Percentiles rank a stretch among this genome's conserved stretches.
Conservation (phyloP, 2,329 filamentous ascomycete genomes). For the Teratosphaeria zuluensis region DNA sequence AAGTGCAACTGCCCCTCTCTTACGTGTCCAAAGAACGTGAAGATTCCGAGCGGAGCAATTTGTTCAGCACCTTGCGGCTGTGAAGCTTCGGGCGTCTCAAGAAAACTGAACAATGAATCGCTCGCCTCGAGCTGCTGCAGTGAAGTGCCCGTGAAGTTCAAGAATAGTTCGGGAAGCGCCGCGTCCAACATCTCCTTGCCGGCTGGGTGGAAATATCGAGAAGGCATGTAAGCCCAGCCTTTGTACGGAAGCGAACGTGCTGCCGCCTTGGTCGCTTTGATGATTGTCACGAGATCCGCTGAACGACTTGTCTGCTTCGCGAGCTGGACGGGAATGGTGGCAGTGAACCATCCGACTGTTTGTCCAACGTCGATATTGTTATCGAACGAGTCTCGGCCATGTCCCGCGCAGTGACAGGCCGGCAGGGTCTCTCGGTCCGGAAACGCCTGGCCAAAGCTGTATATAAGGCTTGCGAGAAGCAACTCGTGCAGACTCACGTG, state of each 20-base stretch:
- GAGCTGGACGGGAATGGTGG: background rate
- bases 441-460: background rate
- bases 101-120: background rate
- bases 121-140: background rate
- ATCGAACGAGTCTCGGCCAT: background rate
- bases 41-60: background rate
- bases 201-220: background rate
- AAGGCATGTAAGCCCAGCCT: background rate
- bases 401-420: background rate
- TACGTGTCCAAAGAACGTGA: background rate
- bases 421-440: background rate
- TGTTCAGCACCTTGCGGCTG: background rate
- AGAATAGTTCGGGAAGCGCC: background rate
- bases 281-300: background rate
- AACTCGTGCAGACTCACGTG: background rate
- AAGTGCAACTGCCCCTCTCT: background rate
- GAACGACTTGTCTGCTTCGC: background rate
- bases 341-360: background rate
- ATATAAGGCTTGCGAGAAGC: background rate
- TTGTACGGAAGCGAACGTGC: background rate
- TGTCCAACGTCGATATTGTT: background rate
- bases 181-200: background rate
- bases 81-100: background rate
- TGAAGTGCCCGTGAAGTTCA: background rate
- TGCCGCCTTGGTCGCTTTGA: background rate